These are phyloP conservation scores for Furcasterigmium sp. DNA, from an alignment of 2,329 filamentous ascomycete genomes.

Conservation along the genomic window DNA sequence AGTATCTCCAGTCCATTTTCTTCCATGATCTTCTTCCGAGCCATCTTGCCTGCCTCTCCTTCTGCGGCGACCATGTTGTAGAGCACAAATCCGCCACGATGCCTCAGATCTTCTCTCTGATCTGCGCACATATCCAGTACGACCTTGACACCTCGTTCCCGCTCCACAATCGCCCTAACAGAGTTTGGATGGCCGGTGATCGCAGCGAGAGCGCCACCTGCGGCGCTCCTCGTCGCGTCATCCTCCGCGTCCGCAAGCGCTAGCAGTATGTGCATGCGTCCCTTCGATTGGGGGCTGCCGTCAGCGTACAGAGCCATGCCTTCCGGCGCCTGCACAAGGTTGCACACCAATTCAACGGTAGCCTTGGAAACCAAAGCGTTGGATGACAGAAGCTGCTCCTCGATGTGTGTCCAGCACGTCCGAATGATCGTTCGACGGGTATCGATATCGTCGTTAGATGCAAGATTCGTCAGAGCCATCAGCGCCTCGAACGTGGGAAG, in stretches of 20 bases:
- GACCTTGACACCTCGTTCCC: constrained; percentile 68
- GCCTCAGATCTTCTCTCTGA: constrained; percentile 60
- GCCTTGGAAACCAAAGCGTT: constrained; percentile 77
- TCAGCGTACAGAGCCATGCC: constrained; percentile 67
- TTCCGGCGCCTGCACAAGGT: constrained; percentile 67
- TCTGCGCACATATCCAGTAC: constrained; percentile 77
- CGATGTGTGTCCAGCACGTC: constrained; percentile 67
- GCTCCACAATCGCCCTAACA: constrained; percentile 63
- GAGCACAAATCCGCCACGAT: constrained; percentile 70
- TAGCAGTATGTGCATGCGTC: constrained; percentile 76
- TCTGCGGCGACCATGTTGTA: constrained; percentile 67
- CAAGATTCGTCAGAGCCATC: constrained; percentile 90
- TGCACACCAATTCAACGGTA: constrained; percentile 84
- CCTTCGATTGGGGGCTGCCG: constrained; percentile 59
- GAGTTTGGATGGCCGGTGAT: constrained; percentile 74
- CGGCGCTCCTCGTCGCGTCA: constrained; percentile 70
- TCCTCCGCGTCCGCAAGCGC: constrained; percentile 87
- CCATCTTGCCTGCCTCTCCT: constrained; percentile 58
- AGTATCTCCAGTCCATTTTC: constrained; percentile 63
- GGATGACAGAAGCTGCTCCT: constrained; percentile 74
- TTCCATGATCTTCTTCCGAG: constrained; percentile 53
- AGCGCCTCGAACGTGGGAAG: constrained; percentile 86
- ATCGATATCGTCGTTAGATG: constrained; percentile 67
- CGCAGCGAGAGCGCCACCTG: constrained; percentile 82
- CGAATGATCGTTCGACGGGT: constrained; percentile 66